phyloP scores from a whole-genome alignment of 371 early-diverging fungal genomes.

The Haplosporangium sp. region DNA sequence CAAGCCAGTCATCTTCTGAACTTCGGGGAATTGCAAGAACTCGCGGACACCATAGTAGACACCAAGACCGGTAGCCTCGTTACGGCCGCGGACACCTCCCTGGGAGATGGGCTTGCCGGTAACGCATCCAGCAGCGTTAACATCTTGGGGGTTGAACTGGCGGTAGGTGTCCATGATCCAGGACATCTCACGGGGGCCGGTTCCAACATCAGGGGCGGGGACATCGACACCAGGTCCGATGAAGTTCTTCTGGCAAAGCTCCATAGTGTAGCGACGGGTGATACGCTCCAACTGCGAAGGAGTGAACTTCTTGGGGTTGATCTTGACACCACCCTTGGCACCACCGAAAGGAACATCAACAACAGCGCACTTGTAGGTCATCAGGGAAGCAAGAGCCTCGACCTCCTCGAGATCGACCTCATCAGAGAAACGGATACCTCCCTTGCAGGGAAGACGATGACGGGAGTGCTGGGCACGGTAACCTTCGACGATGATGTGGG shows the following conservation, averaged over 20 bases:
- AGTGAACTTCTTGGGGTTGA: conserved; percentile 84
- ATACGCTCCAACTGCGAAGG: conserved; percentile 85
- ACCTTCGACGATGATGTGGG: conserved; percentile 78
- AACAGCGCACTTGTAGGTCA: conserved; percentile 93
- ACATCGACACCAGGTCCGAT: conserved; percentile 89
- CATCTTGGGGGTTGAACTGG: conserved; percentile 87
- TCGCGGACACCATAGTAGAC: conserved; percentile 90
- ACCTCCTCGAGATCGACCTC: conserved; percentile 88
- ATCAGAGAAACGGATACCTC: conserved; percentile 84
- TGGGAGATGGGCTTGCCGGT: conserved; percentile 90
- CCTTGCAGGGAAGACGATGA: conserved; percentile 88
- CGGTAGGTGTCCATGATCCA: conserved; percentile 94
- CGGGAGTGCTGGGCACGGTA: conserved; percentile 92
- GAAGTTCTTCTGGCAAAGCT: conserved; percentile 92
- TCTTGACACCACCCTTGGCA: conserved; percentile 90
- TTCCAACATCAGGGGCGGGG: conserved; percentile 95
- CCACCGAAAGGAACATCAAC: conserved; percentile 91
- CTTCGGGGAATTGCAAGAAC: conserved; percentile 83
- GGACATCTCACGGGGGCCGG: conserved; percentile 89
- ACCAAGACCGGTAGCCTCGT: conserved; percentile 91
- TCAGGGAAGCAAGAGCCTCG: conserved; percentile 75
- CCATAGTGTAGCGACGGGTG: conserved; percentile 90
- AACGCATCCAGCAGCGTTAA: conserved; percentile 87
- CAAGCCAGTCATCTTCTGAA: conserved; percentile 80
- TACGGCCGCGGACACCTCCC: conserved; percentile 93